Conservation (phyloP, 495 filamentous ascomycete species). For the Talaromyces thailandensis region DNA sequence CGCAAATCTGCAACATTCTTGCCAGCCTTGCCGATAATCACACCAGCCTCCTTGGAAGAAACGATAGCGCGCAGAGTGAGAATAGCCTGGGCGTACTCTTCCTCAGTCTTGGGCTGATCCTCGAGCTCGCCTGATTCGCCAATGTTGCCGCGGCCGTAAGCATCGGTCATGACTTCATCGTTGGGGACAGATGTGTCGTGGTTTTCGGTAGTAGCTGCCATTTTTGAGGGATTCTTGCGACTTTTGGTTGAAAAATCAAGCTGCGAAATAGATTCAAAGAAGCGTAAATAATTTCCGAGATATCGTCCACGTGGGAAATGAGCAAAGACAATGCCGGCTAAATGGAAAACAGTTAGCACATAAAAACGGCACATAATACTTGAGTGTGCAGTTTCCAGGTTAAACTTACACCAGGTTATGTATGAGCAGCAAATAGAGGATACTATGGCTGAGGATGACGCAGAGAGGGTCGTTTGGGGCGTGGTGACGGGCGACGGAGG, state of each 20-base stretch:
- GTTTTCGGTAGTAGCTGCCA: constrained; percentile 37
- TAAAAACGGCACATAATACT: background rate
- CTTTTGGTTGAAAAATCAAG: background rate
- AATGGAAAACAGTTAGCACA: background rate
- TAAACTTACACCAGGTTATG: background rate
- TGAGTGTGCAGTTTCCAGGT: background rate
- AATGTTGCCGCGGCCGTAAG: constrained; percentile 34
- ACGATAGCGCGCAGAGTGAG: constrained; percentile 95
- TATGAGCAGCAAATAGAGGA: background rate
- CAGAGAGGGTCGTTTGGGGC: background rate
- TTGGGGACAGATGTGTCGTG: constrained; percentile 29
- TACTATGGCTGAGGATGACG: background rate
- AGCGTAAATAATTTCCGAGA: background rate
- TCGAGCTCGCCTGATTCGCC: constrained; percentile 58
- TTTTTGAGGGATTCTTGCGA: constrained; percentile 15
- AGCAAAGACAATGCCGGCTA: background rate
- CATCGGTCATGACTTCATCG: constrained; percentile 40
- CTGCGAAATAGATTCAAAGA: background rate
- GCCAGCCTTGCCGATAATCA: constrained; percentile 96
- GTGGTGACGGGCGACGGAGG: constrained; percentile 7
- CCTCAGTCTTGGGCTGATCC: constrained; percentile 73
- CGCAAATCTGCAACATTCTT: constrained; percentile 97
- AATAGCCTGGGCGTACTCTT: constrained; percentile 86
- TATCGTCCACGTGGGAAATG: background rate
- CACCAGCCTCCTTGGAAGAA: constrained; percentile 94